Conservation (phyloP, 2,329 filamentous ascomycete species). For the Botryosphaeria dothidea region DNA sequence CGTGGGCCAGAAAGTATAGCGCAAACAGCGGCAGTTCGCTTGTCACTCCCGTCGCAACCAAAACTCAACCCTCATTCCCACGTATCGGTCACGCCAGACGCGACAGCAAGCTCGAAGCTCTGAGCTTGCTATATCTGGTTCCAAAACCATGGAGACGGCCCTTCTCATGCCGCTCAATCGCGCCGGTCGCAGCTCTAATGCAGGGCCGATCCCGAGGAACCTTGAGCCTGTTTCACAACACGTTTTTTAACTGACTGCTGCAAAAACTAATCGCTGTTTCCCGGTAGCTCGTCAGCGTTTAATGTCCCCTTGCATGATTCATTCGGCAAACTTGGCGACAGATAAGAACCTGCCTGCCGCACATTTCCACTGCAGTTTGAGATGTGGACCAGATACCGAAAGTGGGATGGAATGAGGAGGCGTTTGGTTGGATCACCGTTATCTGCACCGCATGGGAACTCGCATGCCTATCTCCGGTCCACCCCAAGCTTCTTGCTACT, state of each 20-base stretch:
- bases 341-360: not conserved
- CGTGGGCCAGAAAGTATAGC: not conserved
- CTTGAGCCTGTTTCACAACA: not conserved
- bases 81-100: not conserved
- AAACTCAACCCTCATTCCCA: not conserved
- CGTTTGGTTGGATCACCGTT: not conserved
- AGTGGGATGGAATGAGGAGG: conserved; percentile 3
- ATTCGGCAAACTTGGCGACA: not conserved
- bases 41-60: not conserved
- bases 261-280: not conserved
- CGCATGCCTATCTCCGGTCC: not conserved
- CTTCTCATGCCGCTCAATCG: not conserved
- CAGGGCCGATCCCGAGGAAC: not conserved
- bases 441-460: not conserved
- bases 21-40: not conserved
- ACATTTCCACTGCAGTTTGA: too few species aligned
- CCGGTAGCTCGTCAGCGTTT: not conserved
- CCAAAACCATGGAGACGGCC: not conserved
- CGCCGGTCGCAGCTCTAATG: not conserved
- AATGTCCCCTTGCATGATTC: not conserved
- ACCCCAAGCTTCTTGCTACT: not conserved
- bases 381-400: conserved; percentile 2
- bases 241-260: not conserved
- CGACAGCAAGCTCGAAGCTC: too few species aligned
- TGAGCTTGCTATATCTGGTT: too few species aligned